Conservation (phyloP, 495 filamentous ascomycete genomes). For the Lentithecium fluviatile region DNA sequence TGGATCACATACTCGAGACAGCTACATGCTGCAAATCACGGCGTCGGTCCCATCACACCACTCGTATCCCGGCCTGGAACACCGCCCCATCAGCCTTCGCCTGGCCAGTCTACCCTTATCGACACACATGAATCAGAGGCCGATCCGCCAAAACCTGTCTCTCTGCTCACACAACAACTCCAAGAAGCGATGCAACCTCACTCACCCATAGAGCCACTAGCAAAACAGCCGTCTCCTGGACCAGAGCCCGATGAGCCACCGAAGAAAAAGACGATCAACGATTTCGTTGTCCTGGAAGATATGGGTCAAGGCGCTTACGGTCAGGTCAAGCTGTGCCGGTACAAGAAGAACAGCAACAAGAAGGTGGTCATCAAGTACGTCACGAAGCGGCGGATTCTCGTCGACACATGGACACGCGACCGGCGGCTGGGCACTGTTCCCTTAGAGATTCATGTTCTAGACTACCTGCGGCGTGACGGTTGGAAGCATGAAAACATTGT, state of each 20-base stretch:
- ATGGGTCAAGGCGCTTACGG: slow-evolving; percentile 99
- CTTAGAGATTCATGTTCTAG: slow-evolving; percentile 93
- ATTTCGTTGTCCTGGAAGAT: slow-evolving; percentile 92
- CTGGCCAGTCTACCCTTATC: slow-evolving; percentile 62
- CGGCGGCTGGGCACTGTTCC: slow-evolving; percentile 93
- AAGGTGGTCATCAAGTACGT: slow-evolving; percentile 97
- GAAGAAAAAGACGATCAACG: slow-evolving; percentile 78
- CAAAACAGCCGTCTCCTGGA: slow-evolving; percentile 36
- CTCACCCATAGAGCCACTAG: slow-evolving; percentile 7
- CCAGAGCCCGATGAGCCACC: slow-evolving; percentile 24
- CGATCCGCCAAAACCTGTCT: slow-evolving; percentile 39
- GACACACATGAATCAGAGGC: slow-evolving; percentile 30
- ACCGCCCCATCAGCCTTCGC: slow-evolving; percentile 72
- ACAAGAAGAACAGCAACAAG: slow-evolving; percentile 70
- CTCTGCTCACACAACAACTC: slow-evolving; percentile 72
- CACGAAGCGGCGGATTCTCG: slow-evolving; percentile 92
- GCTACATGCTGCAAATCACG: slow-evolving; percentile 68
- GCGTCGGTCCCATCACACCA: slow-evolving; percentile 57
- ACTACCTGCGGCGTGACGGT: slow-evolving; percentile 86
- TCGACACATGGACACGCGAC: slow-evolving; percentile 98
- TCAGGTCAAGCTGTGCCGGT: slow-evolving; percentile 92
- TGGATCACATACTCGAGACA: slow-evolving; percentile 97
- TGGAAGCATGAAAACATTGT: slow-evolving; percentile 93
- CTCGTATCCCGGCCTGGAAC: slow-evolving; percentile 59
- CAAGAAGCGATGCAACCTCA: slow-evolving; percentile 54